Conservation (phyloP, 768 basidiomycete genomes). For the Auricularia sp. region DNA sequence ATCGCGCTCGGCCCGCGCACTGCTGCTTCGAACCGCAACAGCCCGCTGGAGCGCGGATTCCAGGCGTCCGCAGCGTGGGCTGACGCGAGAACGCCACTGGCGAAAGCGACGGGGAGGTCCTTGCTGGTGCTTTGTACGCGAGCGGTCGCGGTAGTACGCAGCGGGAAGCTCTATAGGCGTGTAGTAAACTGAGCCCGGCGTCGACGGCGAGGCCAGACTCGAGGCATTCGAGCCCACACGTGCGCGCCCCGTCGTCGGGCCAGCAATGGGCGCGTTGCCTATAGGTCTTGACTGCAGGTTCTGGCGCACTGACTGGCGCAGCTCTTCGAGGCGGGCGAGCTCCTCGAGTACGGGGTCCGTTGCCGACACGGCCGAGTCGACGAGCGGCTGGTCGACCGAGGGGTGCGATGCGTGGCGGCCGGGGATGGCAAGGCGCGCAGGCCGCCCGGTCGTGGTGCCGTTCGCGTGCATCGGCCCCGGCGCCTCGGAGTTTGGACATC, state of each 20-base stretch:
- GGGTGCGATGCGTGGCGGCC: background rate
- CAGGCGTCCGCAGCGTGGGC: no score
- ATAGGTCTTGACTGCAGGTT: background rate
- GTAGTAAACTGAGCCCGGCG: constrained; percentile 35
- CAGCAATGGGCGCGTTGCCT: background rate
- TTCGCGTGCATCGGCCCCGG: background rate
- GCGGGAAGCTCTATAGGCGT: constrained; percentile 35
- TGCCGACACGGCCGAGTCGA: background rate
- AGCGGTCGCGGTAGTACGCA: no score
- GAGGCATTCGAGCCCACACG: background rate
- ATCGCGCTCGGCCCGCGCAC: no score
- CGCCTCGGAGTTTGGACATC: background rate
- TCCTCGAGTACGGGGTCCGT: background rate
- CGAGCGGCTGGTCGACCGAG: background rate
- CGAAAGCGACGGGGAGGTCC: no score
- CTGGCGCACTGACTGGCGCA: background rate
- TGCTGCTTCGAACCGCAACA: no score
- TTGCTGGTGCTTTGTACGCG: no score
- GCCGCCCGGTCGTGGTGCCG: background rate
- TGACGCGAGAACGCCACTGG: no score
- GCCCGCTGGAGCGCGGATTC: no score
- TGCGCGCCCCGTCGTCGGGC: background rate
- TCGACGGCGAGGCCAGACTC: background rate
- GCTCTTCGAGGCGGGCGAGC: background rate
- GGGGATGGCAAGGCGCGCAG: background rate